Evolutionary conservation across 179 eudicot genomes (phyloP), one percentile per base, ranked within the genome.

Genomic region (Sideroxylon spinosum): DNA sequence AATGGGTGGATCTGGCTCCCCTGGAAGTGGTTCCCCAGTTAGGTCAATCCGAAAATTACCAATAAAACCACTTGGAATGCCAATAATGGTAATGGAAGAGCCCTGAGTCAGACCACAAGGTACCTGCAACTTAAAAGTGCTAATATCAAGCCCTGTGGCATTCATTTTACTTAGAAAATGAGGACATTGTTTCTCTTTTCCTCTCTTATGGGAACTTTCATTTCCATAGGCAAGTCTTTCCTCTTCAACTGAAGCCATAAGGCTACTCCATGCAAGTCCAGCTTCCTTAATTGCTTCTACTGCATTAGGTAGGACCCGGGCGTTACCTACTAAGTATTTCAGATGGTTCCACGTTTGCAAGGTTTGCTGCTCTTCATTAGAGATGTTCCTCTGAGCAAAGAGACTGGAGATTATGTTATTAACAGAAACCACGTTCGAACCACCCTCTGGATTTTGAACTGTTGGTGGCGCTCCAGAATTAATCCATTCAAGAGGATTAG

Each of bases 61-160:
- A 73, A 93, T 88, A 82, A 89, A 86, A 23, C 98, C 98, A 84
- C 79, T 88, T 59, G 97, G 98, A 78, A 88, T 90, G 65, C 97
- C 98, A 76, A 95, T 93, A 63, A 95, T 81, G 9, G 98, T 91
- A 81, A 95, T 82, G 17, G 98, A 93, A 66, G 98, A 95, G 32
- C 97, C 98, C 75, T 95, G 91, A 78, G 98, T 93, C 83, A 95
- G 84, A 68, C 98, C 97, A 87, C 98, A 95, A 75, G 95, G 97
- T 70, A 90, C 86, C 65, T 75, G 76, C 84, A 95, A 82, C 90
- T 86, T 91, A 81, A 88, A 95, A 66, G 81, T 81, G 61, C 84
- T 87, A 80, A 83, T 83, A 80, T 86, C 86, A 69, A 85, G 84
- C 81, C 85, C 91, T 8, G 96, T 84, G 48, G 87, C 89, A 84